A percentile compares a stretch with the other conserved stretches of the same genome.
phyloP scores from a whole-genome alignment of 2,329 filamentous ascomycete genomes.

The Davidsoniella australis region DNA sequence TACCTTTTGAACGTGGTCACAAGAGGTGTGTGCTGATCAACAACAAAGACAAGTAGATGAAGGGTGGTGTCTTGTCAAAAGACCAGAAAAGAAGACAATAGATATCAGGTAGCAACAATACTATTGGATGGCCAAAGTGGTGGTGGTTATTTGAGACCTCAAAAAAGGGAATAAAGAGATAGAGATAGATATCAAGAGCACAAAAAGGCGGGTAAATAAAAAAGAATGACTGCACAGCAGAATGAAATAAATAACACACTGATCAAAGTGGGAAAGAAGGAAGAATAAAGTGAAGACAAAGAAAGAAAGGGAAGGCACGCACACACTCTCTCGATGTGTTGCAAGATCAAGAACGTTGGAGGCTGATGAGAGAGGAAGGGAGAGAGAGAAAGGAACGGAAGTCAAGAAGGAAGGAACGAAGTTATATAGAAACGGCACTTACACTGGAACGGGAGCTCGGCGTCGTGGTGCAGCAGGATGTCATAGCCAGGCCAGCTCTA shows the following conservation, averaged over 20 bases:
- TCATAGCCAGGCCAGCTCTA: too few species aligned
- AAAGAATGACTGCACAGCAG: slow-evolving; percentile 12
- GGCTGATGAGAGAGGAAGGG: slow-evolving; percentile 8
- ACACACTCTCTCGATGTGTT: slow-evolving; percentile 13
- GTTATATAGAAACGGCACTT: slow-evolving; percentile 7
- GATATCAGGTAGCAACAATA: not conserved
- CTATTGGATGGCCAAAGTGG: not conserved
- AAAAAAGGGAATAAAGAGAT: not conserved
- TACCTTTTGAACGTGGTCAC: not conserved
- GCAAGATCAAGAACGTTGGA: slow-evolving; percentile 13
- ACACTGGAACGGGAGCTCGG: slow-evolving; percentile 2
- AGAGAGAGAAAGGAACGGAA: slow-evolving; percentile 9
- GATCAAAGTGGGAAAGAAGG: slow-evolving; percentile 1
- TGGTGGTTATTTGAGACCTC: not conserved
- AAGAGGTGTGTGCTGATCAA: not conserved
- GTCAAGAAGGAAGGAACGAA: not conserved
- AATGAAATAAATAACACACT: not conserved
- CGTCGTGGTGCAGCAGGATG: not conserved
- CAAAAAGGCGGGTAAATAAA: not conserved
- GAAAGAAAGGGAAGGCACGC: slow-evolving; percentile 1
- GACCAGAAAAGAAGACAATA: not conserved
- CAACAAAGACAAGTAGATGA: not conserved
- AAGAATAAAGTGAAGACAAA: slow-evolving; percentile 2
- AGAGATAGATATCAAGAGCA: not conserved
- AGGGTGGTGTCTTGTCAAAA: not conserved